These are phyloP conservation scores for Fusarium nygamai DNA, from an alignment of 2,329 filamentous ascomycete genomes.

Conservation along the genomic window DNA sequence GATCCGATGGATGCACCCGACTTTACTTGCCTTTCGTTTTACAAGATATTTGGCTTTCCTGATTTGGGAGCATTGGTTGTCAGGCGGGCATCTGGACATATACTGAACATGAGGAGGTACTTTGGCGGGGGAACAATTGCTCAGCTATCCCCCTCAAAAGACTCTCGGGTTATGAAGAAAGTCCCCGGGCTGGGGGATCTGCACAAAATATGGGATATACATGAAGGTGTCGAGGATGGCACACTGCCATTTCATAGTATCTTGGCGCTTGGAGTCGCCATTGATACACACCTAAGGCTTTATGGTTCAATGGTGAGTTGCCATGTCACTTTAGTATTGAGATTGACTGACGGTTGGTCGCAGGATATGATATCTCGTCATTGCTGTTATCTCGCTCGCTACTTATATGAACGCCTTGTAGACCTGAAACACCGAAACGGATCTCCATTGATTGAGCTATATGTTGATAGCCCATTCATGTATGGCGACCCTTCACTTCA, in stretches of 20 bases:
- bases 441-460: conserved; percentile 60
- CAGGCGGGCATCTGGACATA: conserved; percentile 63
- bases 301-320: conserved; percentile 62
- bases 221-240: conserved; percentile 73
- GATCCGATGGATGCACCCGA: conserved; percentile 64
- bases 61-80: conserved; percentile 70
- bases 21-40: conserved; percentile 69
- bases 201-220: conserved; percentile 55
- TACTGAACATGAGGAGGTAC: conserved; percentile 66
- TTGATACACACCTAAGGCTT: conserved; percentile 64
- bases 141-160: conserved; percentile 52
- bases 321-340: not conserved
- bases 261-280: conserved; percentile 68
- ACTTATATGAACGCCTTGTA: conserved; percentile 59
- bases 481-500: conserved; percentile 64
- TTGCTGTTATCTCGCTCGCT: conserved; percentile 62
- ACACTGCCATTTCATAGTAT: conserved; percentile 74
- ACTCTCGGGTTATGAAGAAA: conserved; percentile 50
- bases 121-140: conserved; percentile 77
- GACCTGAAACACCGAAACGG: conserved; percentile 64
- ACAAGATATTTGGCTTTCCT: conserved; percentile 76
- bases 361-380: conserved; percentile 64
- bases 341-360: not conserved
- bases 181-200: conserved; percentile 50
- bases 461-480: conserved; percentile 57